Conservation (phyloP, 2,329 filamentous ascomycete species). For the Curvularia lunata region DNA sequence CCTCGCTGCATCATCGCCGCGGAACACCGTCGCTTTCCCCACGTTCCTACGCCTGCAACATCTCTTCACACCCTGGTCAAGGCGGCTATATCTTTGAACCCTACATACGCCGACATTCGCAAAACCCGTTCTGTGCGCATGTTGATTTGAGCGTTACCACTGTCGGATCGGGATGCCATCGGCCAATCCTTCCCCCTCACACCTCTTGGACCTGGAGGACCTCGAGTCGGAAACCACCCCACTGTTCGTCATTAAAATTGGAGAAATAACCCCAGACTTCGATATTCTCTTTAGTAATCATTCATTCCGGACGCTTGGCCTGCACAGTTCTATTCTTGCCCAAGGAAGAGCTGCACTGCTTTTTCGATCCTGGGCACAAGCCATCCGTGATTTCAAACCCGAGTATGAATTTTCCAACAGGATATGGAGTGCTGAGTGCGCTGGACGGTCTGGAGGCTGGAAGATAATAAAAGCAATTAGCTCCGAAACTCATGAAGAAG, state of each 20-base stretch:
- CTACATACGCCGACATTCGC: background rate
- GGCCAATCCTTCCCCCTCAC: constrained; percentile 1
- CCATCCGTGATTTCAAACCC: constrained; percentile 21
- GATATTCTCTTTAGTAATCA: constrained; percentile 34
- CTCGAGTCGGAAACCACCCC: constrained; percentile 33
- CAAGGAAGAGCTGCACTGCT: constrained; percentile 22
- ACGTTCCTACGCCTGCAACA: background rate
- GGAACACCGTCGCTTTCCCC: constrained; percentile 4
- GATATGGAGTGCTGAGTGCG: constrained; percentile 27
- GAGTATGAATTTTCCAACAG: constrained; percentile 23
- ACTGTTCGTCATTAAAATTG: constrained; percentile 32
- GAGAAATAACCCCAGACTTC: constrained; percentile 19
- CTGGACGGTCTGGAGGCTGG: constrained; percentile 22
- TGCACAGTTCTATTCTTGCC: constrained; percentile 18
- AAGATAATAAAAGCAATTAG: constrained; percentile 27
- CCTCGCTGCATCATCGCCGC: background rate
- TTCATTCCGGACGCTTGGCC: constrained; percentile 21
- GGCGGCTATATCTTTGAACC: background rate
- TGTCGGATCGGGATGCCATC: constrained; percentile 10
- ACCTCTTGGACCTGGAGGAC: constrained; percentile 28
- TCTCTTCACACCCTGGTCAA: background rate
- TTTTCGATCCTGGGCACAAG: constrained; percentile 40
- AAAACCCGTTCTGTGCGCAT: background rate
- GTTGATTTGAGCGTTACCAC: background rate
- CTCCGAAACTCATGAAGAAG: background rate